Evolutionary conservation across 495 filamentous ascomycete species (phyloP).

Genomic region (Aspergillus taichungensis): DNA sequence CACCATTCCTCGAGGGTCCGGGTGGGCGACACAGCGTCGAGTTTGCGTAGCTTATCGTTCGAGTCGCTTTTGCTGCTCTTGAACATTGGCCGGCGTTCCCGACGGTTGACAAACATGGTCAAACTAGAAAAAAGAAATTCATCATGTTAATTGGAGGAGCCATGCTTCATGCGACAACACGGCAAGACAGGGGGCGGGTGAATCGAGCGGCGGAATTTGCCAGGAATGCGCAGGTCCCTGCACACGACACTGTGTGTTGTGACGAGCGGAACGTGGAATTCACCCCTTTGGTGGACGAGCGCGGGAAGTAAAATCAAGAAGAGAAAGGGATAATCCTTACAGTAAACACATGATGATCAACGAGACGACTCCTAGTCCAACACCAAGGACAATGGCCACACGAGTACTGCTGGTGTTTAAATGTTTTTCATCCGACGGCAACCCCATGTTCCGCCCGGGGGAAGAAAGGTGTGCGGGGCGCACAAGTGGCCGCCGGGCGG

Average conservation of each 20-base stretch:
- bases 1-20: slow-evolving; percentile 38
- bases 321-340: slow-evolving; percentile 14
- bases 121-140: slow-evolving; percentile 14
- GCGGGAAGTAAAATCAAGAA: neutral
- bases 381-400: slow-evolving; percentile 33
- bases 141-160: no score
- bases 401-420: slow-evolving; percentile 17
- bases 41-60: slow-evolving; percentile 26
- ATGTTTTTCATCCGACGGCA: slow-evolving; percentile 13
- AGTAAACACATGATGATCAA: slow-evolving; percentile 30
- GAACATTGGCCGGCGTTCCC: slow-evolving; percentile 17
- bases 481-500: no score
- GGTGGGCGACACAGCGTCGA: slow-evolving; percentile 32
- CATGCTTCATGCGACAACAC: no score
- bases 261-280: no score
- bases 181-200: no score
- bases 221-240: no score
- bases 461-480: neutral
- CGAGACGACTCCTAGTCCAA: slow-evolving; percentile 29
- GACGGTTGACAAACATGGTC: slow-evolving; percentile 30
- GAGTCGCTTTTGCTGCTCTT: slow-evolving; percentile 18
- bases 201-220: no score
- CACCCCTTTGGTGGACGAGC: no score
- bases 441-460: slow-evolving; percentile 11
- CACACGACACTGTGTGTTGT: no score